Base-by-base conservation (phyloP, 345 rosid species). In the Odontarrhena argentea region DNA sequence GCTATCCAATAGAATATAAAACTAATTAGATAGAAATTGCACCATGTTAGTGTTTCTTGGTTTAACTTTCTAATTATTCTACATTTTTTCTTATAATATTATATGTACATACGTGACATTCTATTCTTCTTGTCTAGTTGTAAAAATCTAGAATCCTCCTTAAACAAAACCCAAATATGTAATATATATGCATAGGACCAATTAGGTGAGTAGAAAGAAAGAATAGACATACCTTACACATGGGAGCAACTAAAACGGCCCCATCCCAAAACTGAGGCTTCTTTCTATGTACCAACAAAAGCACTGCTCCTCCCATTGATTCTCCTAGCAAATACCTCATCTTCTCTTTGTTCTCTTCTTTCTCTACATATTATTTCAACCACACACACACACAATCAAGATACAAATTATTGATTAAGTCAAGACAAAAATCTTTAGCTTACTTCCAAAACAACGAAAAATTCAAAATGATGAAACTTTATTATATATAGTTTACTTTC, bases 281-380 rank as follows among this genome's bases (percentile, higher is more conserved):
- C 77, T 83, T 82, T 49, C 88, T 84, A 54, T 87, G 95, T 6
- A 91, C 35, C 50, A 84, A 69, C 32, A 88, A 78, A 54, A 78
- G 70, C 63, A 91, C 82, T 2, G 97, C 96, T 74, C 96, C 99
- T 60, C 97, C 97, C 97, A 91, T 78, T 38, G 99, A 91, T 67
- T 94, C 99, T 48, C 97, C 97, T 8, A 94, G 9, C 85, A 94
- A 35, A 28, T 56, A 85, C 59, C 86, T 88, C 89, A 37, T 83
- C 80, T 83, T 93, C 74, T 66, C 76, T 68, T 51, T 80, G 8
- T 90, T 88, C 53, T 80, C 93, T 60, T 70, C 57, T 44, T 66
- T 83, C 77, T 84, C 97, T 93, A 53, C 32, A 28, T 28, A 53
- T 61, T 25, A 40, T 54, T 55, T 0, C 75, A 71, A 55, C 48